Conservation (phyloP, 352 stramenopile species). For the Pythium brachiatum region DNA sequence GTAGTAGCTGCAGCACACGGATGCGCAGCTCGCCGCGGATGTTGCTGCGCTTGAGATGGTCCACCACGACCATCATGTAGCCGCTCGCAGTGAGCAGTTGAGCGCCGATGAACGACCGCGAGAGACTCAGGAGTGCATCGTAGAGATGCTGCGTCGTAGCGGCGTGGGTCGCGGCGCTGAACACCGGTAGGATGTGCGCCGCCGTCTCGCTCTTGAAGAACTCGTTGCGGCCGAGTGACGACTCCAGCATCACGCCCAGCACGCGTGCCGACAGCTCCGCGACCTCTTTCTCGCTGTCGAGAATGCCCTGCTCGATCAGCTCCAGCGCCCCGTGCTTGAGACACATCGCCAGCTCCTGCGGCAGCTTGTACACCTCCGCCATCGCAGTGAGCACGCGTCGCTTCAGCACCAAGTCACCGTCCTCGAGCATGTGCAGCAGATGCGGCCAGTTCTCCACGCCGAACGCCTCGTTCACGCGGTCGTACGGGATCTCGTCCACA, state of each 20-base stretch:
- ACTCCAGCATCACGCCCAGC: slow-evolving; percentile 54
- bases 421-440: slow-evolving; percentile 52
- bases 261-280: slow-evolving; percentile 50
- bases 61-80: slow-evolving; percentile 52
- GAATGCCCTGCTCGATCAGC: slow-evolving; percentile 45
- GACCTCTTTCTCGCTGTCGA: slow-evolving; percentile 36
- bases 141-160: slow-evolving; percentile 46
- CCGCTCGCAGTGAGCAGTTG: slow-evolving; percentile 42
- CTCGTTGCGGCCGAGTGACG: slow-evolving; percentile 35
- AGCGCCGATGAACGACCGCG: slow-evolving; percentile 42
- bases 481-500: slow-evolving; percentile 49
- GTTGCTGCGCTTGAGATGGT: slow-evolving; percentile 41
- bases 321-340: slow-evolving; percentile 57
- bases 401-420: slow-evolving; percentile 49
- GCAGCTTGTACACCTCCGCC: slow-evolving; percentile 50
- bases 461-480: slow-evolving; percentile 66
- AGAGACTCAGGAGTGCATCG: slow-evolving; percentile 43
- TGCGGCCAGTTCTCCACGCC: slow-evolving; percentile 70
- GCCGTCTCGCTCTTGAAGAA: slow-evolving; percentile 42
- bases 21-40: slow-evolving; percentile 34
- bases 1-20: slow-evolving; percentile 55
- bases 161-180: slow-evolving; percentile 29
- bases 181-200: slow-evolving; percentile 42
- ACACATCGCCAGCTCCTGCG: slow-evolving; percentile 60
- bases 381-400: slow-evolving; percentile 51